phyloP scores from a whole-genome alignment of 2,329 filamentous ascomycete genomes.

The Lachnellula suecica region DNA sequence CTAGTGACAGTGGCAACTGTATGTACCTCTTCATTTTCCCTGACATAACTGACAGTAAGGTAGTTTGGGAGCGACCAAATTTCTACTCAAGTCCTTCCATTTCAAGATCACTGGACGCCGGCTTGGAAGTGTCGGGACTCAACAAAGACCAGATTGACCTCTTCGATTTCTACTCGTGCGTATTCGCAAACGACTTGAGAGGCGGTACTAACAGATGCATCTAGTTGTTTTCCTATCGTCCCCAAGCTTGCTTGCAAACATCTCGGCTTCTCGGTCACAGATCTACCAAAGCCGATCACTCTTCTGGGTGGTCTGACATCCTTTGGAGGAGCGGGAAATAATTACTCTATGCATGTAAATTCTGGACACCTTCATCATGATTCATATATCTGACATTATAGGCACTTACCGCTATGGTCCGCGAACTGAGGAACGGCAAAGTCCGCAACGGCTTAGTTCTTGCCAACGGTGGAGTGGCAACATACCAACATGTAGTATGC shows the following conservation, averaged over 20 bases:
- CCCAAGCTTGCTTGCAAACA: constrained; percentile 65
- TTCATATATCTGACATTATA: no score
- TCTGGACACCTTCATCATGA: background rate
- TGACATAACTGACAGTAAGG: constrained; percentile 5
- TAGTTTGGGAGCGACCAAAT: constrained; percentile 62
- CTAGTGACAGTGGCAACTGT: constrained; percentile 56
- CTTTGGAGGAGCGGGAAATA: constrained; percentile 70
- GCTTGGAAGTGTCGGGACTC: constrained; percentile 47
- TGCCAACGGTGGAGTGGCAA: constrained; percentile 65
- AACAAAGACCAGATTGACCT: constrained; percentile 53
- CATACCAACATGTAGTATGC: constrained; percentile 62
- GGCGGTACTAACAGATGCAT: constrained; percentile 1
- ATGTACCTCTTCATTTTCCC: constrained; percentile 18
- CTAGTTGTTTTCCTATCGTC: constrained; percentile 68
- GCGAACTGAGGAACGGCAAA: constrained; percentile 47
- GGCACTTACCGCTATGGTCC: constrained; percentile 55
- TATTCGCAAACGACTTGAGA: background rate
- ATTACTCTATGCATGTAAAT: constrained; percentile 66
- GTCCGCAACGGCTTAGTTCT: constrained; percentile 55
- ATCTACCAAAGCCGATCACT: constrained; percentile 52
- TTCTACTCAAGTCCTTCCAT: constrained; percentile 59
- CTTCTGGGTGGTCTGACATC: constrained; percentile 65
- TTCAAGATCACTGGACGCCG: constrained; percentile 54
- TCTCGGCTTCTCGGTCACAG: constrained; percentile 49
- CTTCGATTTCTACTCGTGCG: constrained; percentile 62